Evolutionary conservation across 2,329 filamentous ascomycete genomes (phyloP), one percentile per base, ranked within the genome.

Genomic region (Blastomyces parvus): DNA sequence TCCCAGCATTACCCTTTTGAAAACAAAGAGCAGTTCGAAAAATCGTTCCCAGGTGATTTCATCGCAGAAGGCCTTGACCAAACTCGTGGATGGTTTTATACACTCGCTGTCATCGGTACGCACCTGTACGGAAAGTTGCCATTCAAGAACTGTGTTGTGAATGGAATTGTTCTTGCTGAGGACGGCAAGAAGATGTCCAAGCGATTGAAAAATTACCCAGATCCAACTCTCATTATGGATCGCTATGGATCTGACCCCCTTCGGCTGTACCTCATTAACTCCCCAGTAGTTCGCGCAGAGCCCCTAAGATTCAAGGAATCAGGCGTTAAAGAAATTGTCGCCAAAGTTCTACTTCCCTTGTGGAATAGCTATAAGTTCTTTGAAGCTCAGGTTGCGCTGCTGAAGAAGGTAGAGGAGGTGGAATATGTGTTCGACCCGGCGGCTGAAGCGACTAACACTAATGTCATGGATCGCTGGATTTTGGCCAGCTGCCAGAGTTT

Each of bases 111-210:
- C 11, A 80, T 97, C 58, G 92, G 92, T 42, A 94, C 89, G 8
- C 90, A 96, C 73, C 82, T 97, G 3, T 96, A 94, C 70, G 89
- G 89, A 53, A 84, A 86, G 44, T 85, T 91, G 1, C 91, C 93
- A 0, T 97, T 96, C 82, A 87, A 94, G 78, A 97, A 96, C 74
- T 95, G 91, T 70, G 90, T 97, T n/a, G 91, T 96, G 66, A 97
- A 96, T 72, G 92, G 92, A 59, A 94, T 96, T 66, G 91, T 97
- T 4, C 83, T 97, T 50, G 92, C 92, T 0, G 91, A 96, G 74
- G 91, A 96, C 71, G 93, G 93, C 63, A 97, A 96, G 82, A 97
- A 97, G 82, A 97, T 97, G 93, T 96, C 91, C 7, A 97, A 97
- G 78, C 86, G 93, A 62, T 81, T 96, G 64, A 95, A 97, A 80